Evolutionary conservation across 2,329 filamentous ascomycete genomes (phyloP).

Genomic region (Xylariaceae sp.): DNA sequence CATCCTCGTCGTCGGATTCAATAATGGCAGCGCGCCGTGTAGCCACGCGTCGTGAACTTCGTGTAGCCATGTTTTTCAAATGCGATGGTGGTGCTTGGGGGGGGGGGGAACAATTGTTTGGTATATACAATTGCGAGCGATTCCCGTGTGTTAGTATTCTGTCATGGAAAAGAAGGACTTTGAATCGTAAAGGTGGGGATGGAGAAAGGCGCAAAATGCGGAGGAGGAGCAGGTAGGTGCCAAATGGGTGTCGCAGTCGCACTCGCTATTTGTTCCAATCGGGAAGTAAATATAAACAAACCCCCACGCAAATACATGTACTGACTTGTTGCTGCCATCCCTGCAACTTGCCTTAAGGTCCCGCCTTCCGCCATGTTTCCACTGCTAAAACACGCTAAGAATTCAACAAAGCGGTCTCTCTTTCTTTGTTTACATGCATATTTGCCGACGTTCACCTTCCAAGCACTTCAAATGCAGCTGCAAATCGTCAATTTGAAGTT

Average conservation of each 20-base stretch:
- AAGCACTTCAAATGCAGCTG: not conserved
- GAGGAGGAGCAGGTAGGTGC: not conserved
- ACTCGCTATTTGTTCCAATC: conserved; percentile 4
- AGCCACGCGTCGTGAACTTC: conserved; percentile 44
- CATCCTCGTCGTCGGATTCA: conserved; percentile 76
- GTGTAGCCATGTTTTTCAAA: conserved; percentile 25
- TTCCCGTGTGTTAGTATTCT: too few species aligned
- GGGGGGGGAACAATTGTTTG: not conserved
- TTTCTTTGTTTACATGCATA: conserved; percentile 3
- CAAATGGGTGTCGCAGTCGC: not conserved
- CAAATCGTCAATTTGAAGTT: not conserved
- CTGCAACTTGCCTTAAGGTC: conserved; percentile 9
- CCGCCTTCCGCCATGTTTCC: too few species aligned
- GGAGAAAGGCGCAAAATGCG: not conserved
- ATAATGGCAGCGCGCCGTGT: conserved; percentile 69
- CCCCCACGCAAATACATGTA: conserved; percentile 18
- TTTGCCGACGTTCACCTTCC: not conserved
- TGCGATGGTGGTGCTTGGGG: conserved; percentile 1
- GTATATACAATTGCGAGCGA: not conserved
- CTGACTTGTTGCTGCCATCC: conserved; percentile 3
- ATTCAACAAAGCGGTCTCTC: conserved; percentile 6
- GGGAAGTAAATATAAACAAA: conserved; percentile 26
- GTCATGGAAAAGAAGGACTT: too few species aligned
- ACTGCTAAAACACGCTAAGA: too few species aligned
- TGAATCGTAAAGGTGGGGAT: too few species aligned